Percentiles rank a stretch among this genome's conserved stretches.
These are phyloP conservation scores for Trypanosoma vivax DNA, from an alignment of 208 protist genomes.

Conservation along the genomic window DNA sequence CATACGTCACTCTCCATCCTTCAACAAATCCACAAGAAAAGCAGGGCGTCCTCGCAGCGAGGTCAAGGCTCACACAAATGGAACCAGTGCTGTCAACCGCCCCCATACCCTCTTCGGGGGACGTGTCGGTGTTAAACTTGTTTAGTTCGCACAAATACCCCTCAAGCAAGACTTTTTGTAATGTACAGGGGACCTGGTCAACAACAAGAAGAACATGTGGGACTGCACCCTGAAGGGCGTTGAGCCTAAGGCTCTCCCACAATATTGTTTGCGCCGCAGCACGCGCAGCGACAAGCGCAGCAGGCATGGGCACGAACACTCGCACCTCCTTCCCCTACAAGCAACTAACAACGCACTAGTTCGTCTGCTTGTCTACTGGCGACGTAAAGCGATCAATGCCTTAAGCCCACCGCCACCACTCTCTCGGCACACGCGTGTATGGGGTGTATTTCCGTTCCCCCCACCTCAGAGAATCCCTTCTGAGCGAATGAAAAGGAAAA, in stretches of 20 bases:
- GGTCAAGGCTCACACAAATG: slow-evolving; percentile 41
- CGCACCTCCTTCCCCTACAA: too few species aligned
- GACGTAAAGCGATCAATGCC: too few species aligned
- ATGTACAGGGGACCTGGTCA: slow-evolving; percentile 46
- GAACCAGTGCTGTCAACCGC: not conserved
- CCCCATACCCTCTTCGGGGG: not conserved
- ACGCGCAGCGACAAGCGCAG: slow-evolving; percentile 50
- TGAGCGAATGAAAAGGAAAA: too few species aligned
- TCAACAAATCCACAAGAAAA: slow-evolving; percentile 30
- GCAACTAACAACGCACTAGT: too few species aligned
- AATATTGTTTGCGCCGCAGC: slow-evolving; percentile 63
- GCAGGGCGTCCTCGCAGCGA: slow-evolving; percentile 25
- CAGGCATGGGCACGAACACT: too few species aligned
- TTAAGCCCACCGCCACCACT: too few species aligned
- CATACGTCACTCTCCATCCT: slow-evolving; percentile 47
- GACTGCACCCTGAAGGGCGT: slow-evolving; percentile 57
- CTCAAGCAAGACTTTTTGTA: slow-evolving; percentile 68
- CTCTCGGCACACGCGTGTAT: too few species aligned
- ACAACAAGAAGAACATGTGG: slow-evolving; percentile 79
- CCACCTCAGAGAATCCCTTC: too few species aligned
- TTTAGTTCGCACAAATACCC: slow-evolving; percentile 68
- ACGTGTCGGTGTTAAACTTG: slow-evolving; percentile 26
- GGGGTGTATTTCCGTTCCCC: too few species aligned
- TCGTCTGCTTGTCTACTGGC: too few species aligned
- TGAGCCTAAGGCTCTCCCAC: slow-evolving; percentile 60